Evolutionary conservation across 2,329 filamentous ascomycete genomes (phyloP).

Genomic region (Arthroderma sp.): DNA sequence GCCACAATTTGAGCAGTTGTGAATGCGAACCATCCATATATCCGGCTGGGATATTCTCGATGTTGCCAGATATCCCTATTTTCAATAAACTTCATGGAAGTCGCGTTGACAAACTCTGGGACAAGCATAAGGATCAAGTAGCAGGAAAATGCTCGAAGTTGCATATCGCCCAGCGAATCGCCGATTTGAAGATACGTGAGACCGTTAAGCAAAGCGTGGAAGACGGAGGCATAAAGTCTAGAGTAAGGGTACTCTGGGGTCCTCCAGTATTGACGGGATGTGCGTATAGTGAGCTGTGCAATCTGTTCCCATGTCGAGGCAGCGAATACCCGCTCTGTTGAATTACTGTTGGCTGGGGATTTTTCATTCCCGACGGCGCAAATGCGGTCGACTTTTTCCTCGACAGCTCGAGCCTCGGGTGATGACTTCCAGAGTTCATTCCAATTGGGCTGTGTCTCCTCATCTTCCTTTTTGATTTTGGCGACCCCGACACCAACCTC

Average conservation of each 20-base stretch:
- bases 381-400: slow-evolving; percentile 50
- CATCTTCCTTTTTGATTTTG: neutral
- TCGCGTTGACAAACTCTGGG: slow-evolving; percentile 57
- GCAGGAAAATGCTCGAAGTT: slow-evolving; percentile 54
- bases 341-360: slow-evolving; percentile 26
- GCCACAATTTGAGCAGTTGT: slow-evolving; percentile 58
- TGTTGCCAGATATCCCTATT: slow-evolving; percentile 46
- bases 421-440: slow-evolving; percentile 55
- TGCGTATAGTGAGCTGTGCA: slow-evolving; percentile 50
- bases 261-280: slow-evolving; percentile 58
- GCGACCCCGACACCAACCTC: slow-evolving; percentile 49
- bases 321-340: slow-evolving; percentile 40
- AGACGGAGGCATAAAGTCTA: slow-evolving; percentile 50
- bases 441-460: slow-evolving; percentile 48
- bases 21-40: slow-evolving; percentile 69
- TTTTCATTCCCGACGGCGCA: slow-evolving; percentile 33
- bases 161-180: slow-evolving; percentile 50
- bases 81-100: slow-evolving; percentile 55
- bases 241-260: slow-evolving; percentile 61
- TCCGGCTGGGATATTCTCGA: slow-evolving; percentile 58
- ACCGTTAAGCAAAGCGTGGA: slow-evolving; percentile 58
- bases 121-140: slow-evolving; percentile 56
- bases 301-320: slow-evolving; percentile 49
- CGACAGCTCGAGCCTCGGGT: slow-evolving; percentile 41
- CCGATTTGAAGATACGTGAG: slow-evolving; percentile 61